Evolutionary conservation across 2,329 filamentous ascomycete species (phyloP).

Genomic region (Celoporthe dispersa): DNA sequence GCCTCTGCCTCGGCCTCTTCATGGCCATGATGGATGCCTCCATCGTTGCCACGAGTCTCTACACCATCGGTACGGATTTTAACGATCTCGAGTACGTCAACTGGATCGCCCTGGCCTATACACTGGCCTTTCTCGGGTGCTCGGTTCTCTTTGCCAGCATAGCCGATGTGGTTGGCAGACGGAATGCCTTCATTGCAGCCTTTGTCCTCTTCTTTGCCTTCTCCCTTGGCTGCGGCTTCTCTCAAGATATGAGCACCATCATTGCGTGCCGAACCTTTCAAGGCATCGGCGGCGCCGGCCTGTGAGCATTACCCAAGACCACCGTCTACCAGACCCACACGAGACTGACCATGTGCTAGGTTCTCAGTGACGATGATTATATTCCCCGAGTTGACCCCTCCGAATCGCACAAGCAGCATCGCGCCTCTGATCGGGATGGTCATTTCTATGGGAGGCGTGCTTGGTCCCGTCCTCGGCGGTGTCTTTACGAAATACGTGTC

Average conservation of each 20-base stretch:
- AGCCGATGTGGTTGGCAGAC: constrained; percentile 59
- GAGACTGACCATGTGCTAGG: neutral
- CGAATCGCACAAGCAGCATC: constrained; percentile 46
- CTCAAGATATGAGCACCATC: constrained; percentile 49
- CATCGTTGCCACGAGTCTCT: constrained; percentile 63
- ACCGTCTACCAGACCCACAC: constrained; percentile 41
- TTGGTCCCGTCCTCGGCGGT: constrained; percentile 58
- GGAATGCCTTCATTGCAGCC: constrained; percentile 53
- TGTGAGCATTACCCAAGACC: constrained; percentile 28
- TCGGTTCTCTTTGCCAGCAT: constrained; percentile 59
- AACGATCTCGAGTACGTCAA: constrained; percentile 49
- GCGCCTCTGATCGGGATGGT: constrained; percentile 54
- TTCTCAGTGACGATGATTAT: constrained; percentile 62
- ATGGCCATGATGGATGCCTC: constrained; percentile 64
- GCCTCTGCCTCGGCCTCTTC: constrained; percentile 57
- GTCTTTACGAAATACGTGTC: constrained; percentile 52
- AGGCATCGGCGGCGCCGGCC: constrained; percentile 56
- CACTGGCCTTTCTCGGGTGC: constrained; percentile 60
- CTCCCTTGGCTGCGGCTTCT: constrained; percentile 59
- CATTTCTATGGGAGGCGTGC: constrained; percentile 52
- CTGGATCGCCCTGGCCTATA: constrained; percentile 61
- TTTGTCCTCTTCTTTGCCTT: constrained; percentile 60
- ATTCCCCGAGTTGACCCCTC: constrained; percentile 54
- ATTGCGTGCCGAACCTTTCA: constrained; percentile 55
- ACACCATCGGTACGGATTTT: constrained; percentile 59